phyloP scores from a whole-genome alignment of 768 basidiomycete genomes.

The Trametes coccinea region DNA sequence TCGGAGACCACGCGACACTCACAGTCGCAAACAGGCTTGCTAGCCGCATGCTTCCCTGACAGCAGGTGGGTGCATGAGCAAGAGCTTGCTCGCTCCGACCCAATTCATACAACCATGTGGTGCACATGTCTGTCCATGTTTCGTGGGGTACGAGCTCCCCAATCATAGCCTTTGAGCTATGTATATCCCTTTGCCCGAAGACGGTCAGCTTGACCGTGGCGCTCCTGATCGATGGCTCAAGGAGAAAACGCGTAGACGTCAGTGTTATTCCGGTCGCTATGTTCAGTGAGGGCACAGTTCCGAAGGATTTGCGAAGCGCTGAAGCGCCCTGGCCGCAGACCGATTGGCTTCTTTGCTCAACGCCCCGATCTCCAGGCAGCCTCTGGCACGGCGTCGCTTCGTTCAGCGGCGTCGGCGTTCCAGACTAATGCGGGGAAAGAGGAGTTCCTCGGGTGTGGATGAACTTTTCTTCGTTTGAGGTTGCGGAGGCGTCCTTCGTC shows the following conservation, averaged over 20 bases:
- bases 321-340: neutral
- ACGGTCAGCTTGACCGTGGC: neutral
- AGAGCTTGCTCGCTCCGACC: too few relatives aligned
- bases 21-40: too few relatives aligned
- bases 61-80: too few relatives aligned
- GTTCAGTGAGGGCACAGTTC: neutral
- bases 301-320: constrained; percentile 1
- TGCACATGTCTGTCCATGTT: too few relatives aligned
- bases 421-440: constrained; percentile 1
- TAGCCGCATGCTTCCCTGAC: too few relatives aligned
- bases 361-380: neutral
- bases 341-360: neutral
- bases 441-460: neutral
- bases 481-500: neutral
- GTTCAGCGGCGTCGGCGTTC: neutral
- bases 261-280: constrained; percentile 4
- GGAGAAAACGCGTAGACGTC: neutral
- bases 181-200: too few relatives aligned
- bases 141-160: too few relatives aligned
- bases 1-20: too few relatives aligned
- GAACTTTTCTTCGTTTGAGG: neutral
- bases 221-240: neutral
- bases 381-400: neutral
- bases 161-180: too few relatives aligned
- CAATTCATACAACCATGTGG: too few relatives aligned